These are phyloP conservation scores for Lasiosphaeria hispida DNA, from an alignment of 495 filamentous ascomycete species.

Conservation along the genomic window DNA sequence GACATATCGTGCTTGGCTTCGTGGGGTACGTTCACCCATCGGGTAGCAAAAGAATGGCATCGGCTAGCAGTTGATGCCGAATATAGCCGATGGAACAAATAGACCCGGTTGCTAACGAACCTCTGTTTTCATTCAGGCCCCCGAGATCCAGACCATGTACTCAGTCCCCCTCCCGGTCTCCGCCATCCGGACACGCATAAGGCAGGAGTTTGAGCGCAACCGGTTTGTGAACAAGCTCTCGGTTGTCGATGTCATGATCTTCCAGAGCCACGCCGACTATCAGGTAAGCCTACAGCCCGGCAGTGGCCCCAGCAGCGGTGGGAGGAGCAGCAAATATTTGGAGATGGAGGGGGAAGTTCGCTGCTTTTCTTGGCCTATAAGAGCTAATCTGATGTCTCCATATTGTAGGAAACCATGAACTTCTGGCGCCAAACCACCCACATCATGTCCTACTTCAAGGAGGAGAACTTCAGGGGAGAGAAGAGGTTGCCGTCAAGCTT, in stretches of 20 bases:
- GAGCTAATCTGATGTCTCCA: conserved; percentile 11
- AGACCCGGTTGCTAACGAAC: conserved; percentile 11
- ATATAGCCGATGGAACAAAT: neutral
- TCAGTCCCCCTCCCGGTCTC: conserved; percentile 84
- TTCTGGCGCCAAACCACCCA: conserved; percentile 98
- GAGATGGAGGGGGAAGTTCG: neutral
- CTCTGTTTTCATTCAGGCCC: conserved; percentile 58
- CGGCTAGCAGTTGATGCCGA: neutral
- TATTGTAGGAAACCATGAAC: conserved; percentile 88
- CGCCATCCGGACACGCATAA: conserved; percentile 84
- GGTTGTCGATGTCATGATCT: conserved; percentile 83
- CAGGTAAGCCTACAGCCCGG: conserved; percentile 55
- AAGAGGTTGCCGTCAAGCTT: conserved; percentile 80
- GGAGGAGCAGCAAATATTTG: neutral
- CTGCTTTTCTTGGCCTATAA: neutral
- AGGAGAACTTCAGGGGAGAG: conserved; percentile 71
- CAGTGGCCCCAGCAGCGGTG: neutral
- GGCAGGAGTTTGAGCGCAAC: conserved; percentile 96
- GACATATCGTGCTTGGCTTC: conserved; percentile 90
- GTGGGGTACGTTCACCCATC: conserved; percentile 65
- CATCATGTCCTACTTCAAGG: conserved; percentile 93
- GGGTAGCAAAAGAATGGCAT: neutral
- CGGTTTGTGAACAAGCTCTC: conserved; percentile 85
- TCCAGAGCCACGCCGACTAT: conserved; percentile 84
- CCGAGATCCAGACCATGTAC: conserved; percentile 96